A percentile compares a stretch with the other conserved stretches of the same genome.
Conservation (phyloP, 1,284 basidiomycete genomes). For the Wolfiporia cocos region DNA sequence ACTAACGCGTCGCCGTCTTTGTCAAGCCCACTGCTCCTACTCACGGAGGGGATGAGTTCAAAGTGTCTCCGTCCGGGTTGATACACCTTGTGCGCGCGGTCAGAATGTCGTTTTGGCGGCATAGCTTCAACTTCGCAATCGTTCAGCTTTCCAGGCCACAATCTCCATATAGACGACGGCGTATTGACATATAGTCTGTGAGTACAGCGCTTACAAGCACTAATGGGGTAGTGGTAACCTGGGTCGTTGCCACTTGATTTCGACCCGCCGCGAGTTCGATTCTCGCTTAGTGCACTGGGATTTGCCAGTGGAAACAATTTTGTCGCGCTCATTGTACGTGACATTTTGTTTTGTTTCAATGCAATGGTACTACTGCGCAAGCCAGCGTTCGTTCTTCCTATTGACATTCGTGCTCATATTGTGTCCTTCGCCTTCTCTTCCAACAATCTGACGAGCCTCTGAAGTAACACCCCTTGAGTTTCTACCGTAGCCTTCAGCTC, state of each 20-base stretch:
- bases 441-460: constrained; percentile 34
- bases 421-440: constrained; percentile 23
- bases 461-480: constrained; percentile 46
- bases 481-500: constrained; percentile 49
- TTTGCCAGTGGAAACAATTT: no score
- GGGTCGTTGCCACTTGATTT: constrained; percentile 9
- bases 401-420: background rate
- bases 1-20: constrained; percentile 68
- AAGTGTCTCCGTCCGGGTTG: constrained; percentile 30
- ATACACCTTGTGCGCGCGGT: constrained; percentile 16
- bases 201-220: no score
- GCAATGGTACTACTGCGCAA: no score
- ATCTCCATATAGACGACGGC: no score
- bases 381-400: no score
- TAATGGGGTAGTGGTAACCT: constrained; percentile 14
- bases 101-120: no score
- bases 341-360: no score
- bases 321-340: no score
- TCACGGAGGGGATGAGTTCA: constrained; percentile 62
- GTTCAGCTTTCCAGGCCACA: no score
- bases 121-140: no score
- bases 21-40: constrained; percentile 65
- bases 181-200: no score
- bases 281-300: no score
- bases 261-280: constrained; percentile 69